Base-by-base conservation (phyloP, 306 rosid genomes). In the Canavalia ensiformis region DNA sequence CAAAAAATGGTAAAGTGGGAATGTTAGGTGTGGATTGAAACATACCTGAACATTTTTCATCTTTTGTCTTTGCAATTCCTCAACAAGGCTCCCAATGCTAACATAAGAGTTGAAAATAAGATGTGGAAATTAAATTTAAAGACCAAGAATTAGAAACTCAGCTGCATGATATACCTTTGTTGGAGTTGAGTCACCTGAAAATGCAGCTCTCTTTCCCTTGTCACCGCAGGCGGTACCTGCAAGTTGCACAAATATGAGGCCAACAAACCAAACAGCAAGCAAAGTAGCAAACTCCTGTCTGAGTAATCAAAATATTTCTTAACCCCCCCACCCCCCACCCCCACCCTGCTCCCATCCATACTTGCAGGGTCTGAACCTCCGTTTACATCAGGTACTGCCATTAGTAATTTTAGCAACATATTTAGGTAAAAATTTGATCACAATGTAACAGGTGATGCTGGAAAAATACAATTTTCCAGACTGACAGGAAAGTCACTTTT, bases 41-140 rank as follows among this genome's bases (percentile, higher is more conserved):
- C 84, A 75, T 75, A 93, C 99, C 98, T 91, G 92, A 42, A 87
- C 84, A 79, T 91, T 95, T 89, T 89, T 95, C 91, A 88, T 77
- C 86, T 89, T 95, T 75, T 91, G 98, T 82, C 88, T 88, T 81
- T 89, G 97, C 80, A 93, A 82, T 82, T 93, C 94, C 76, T 93
- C 98, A 30, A 66, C 89, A 54, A 93, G 91, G 74, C 80, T 86
- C 72, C 87, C 91, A 58, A 93, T 74, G 66, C 99, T 96, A 91
- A 83, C 57, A 89, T 69, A 39, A 76, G 68, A 83, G 70, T 71
- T 34, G 6, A 81, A 69, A 55, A 78, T 83, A 30, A 77, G 83
- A 72, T 39, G 86, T 34, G 33, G 73, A 81, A 76, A 42, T 63
- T 12, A 39, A 77, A 68, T 35, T 60, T 34, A 46, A 67, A 51